These are phyloP conservation scores for Cladophialophora psammophila DNA, from an alignment of 2,329 filamentous ascomycete species.

Conservation along the genomic window DNA sequence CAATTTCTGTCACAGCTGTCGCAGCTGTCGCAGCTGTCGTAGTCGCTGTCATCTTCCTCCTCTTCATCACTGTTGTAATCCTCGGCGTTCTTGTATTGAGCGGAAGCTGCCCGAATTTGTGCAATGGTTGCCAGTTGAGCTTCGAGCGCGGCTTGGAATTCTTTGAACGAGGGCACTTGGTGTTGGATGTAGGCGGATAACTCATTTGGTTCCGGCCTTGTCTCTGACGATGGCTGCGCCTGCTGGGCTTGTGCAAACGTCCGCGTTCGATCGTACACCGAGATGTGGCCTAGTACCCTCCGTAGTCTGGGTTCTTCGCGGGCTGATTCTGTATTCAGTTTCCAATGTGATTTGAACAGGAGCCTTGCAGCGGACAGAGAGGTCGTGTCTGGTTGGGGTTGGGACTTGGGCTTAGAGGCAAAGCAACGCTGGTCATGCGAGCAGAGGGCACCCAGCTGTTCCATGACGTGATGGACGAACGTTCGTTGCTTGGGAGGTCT, in stretches of 20 bases:
- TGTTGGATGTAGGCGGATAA: conserved; percentile 28
- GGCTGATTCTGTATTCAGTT: conserved; percentile 30
- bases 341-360: conserved; percentile 33
- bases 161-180: conserved; percentile 31
- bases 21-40: conserved; percentile 26
- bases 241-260: background rate
- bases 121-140: conserved; percentile 30
- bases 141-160: conserved; percentile 36
- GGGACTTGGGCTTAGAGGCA: conserved; percentile 13
- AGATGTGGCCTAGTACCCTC: conserved; percentile 34
- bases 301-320: conserved; percentile 33
- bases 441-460: conserved; percentile 17
- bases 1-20: conserved; percentile 27
- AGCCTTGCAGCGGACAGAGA: conserved; percentile 27
- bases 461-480: conserved; percentile 3
- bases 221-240: background rate
- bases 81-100: conserved; percentile 10
- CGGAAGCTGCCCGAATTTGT: conserved; percentile 14
- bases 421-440: conserved; percentile 31
- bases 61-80: conserved; percentile 12
- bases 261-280: conserved; percentile 31
- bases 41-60: conserved; percentile 21
- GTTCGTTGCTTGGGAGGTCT: background rate
- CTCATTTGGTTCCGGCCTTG: conserved; percentile 14
- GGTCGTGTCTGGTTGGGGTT: conserved; percentile 7